A percentile compares a stretch with the other conserved stretches of the same genome.
phyloP scores from a whole-genome alignment of 2,329 filamentous ascomycete species.

The Periconia sp. region DNA sequence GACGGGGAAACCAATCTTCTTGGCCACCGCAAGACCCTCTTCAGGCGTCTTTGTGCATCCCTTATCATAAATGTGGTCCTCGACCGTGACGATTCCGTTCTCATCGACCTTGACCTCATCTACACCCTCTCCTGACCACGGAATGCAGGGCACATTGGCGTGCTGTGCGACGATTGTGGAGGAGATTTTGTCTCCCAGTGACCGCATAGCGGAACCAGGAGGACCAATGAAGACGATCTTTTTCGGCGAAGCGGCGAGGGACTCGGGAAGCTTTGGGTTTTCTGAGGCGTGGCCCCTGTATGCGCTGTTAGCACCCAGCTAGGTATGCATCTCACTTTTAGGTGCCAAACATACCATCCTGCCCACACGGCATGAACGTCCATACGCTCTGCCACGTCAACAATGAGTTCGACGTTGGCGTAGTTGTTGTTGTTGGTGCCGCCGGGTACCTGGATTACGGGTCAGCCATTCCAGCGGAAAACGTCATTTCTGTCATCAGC shows the following conservation, averaged over 20 bases:
- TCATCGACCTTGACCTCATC: slow-evolving; percentile 76
- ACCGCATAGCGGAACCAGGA: slow-evolving; percentile 97
- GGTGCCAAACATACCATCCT: slow-evolving; percentile 71
- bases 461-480: slow-evolving; percentile 19
- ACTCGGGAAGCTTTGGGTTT: slow-evolving; percentile 96
- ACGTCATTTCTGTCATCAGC: neutral
- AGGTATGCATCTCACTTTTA: neutral
- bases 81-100: slow-evolving; percentile 87
- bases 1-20: slow-evolving; percentile 93
- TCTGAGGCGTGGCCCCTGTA: slow-evolving; percentile 84
- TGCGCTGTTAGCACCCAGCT: slow-evolving; percentile 16
- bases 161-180: slow-evolving; percentile 99
- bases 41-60: slow-evolving; percentile 89
- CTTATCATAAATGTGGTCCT: slow-evolving; percentile 80
- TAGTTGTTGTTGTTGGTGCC: slow-evolving; percentile 99
- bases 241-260: slow-evolving; percentile 90
- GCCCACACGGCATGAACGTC: slow-evolving; percentile 98
- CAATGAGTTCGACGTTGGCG: slow-evolving; percentile 98
- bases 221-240: slow-evolving; percentile 99
- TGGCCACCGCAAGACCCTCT: slow-evolving; percentile 84
- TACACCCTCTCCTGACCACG: slow-evolving; percentile 97
- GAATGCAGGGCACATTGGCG: slow-evolving; percentile 92
- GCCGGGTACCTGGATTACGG: slow-evolving; percentile 70
- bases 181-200: slow-evolving; percentile 98
- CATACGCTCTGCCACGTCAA: slow-evolving; percentile 98